A percentile compares a stretch with the other conserved stretches of the same genome.
Evolutionary conservation across 352 stramenopile species (phyloP).

Genomic region (Globisporangium iwayamae): DNA sequence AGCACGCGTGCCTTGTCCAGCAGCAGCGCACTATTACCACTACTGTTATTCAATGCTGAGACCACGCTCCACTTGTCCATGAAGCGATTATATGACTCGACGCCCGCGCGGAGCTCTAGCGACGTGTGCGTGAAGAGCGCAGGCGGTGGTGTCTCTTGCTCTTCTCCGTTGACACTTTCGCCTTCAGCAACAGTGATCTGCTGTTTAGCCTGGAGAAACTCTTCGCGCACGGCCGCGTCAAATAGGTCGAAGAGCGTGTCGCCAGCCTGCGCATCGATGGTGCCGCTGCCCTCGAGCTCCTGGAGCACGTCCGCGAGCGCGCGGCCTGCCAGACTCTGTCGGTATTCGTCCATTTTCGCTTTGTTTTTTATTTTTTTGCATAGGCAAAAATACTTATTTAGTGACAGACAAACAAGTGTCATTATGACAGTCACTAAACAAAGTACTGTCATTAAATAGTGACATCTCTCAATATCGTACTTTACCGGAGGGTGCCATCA

Average conservation of each 20-base stretch:
- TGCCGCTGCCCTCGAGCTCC: constrained; percentile 31
- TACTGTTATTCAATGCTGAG: constrained; percentile 15
- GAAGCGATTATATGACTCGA: constrained; percentile 66
- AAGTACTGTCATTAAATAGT: not conserved
- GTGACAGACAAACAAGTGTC: not conserved
- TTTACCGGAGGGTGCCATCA: constrained; percentile 15
- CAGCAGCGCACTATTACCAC: constrained; percentile 15
- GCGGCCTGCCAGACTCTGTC: constrained; percentile 53
- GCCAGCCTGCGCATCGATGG: constrained; percentile 25
- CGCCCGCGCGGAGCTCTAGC: constrained; percentile 33
- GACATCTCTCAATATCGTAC: constrained; percentile 8
- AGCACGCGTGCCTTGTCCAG: constrained; percentile 31
- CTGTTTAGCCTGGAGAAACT: constrained; percentile 19
- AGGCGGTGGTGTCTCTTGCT: not conserved
- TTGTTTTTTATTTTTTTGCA: not conserved
- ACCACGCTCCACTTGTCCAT: constrained; percentile 64
- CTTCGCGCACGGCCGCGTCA: constrained; percentile 36
- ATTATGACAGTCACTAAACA: not conserved
- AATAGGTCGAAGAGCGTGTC: constrained; percentile 56
- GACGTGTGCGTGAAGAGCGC: constrained; percentile 45
- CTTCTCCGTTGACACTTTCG: not conserved
- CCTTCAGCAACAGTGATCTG: not conserved
- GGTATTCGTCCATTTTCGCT: constrained; percentile 54
- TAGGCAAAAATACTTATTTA: too few relatives aligned
- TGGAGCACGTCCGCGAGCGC: constrained; percentile 62